These are phyloP conservation scores for Diplodia seriata DNA, from an alignment of 2,329 filamentous ascomycete species.

Conservation along the genomic window DNA sequence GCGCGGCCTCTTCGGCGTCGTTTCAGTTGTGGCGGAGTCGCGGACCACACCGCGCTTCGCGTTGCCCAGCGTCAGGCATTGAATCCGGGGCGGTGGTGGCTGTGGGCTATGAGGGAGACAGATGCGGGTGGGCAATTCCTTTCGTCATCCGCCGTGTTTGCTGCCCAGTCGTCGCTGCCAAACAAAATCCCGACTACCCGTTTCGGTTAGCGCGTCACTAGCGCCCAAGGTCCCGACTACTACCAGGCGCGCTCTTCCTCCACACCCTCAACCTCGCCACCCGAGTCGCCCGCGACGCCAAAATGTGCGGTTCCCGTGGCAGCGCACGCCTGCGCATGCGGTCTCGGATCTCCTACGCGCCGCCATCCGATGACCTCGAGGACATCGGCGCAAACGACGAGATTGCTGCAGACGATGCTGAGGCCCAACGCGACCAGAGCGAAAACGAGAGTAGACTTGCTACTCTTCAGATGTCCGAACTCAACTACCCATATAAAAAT, in stretches of 20 bases:
- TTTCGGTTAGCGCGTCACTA: background rate
- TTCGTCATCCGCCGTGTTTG: too few species aligned
- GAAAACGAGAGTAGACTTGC: background rate
- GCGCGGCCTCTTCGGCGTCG: too few species aligned
- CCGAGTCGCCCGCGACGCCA: background rate
- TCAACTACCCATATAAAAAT: too few species aligned
- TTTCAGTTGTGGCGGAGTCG: too few species aligned
- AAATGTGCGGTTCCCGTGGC: background rate
- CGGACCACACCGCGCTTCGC: too few species aligned
- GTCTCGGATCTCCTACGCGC: background rate
- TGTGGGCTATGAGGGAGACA: too few species aligned
- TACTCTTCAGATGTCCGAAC: background rate
- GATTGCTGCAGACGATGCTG: background rate
- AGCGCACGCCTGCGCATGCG: background rate
- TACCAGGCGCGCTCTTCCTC: background rate
- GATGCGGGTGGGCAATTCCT: too few species aligned
- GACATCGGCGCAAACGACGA: too few species aligned
- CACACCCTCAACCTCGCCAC: background rate
- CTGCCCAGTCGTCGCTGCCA: background rate
- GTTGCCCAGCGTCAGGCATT: too few species aligned
- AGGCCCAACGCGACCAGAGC: background rate
- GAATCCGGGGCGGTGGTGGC: too few species aligned
- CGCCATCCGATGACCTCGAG: background rate
- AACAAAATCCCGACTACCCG: background rate
- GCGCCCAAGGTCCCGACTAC: too few species aligned